Conservation (phyloP, 306 rosid species). For the Oxytropis ochrocephala region DNA sequence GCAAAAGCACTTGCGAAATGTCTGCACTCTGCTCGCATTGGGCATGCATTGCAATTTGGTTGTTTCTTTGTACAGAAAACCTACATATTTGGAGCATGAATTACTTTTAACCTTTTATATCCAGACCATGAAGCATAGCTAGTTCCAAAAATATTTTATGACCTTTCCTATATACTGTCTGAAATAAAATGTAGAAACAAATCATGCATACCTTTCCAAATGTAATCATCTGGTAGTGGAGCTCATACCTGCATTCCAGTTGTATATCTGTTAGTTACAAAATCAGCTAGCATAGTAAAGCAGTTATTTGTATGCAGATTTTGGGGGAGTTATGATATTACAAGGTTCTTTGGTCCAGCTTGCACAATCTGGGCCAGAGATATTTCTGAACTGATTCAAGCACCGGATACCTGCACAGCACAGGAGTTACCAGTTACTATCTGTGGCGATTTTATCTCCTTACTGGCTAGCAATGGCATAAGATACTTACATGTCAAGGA, state of each 20-base stretch:
- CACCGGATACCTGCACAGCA: constrained; percentile 68
- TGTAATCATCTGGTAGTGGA: constrained; percentile 95
- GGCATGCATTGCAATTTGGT: constrained; percentile 98
- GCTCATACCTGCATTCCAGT: constrained; percentile 64
- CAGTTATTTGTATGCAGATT: not conserved
- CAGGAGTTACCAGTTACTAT: constrained; percentile 28
- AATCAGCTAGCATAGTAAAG: constrained; percentile 3
- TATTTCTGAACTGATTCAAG: constrained; percentile 88
- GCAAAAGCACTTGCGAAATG: constrained; percentile 99
- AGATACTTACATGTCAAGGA: constrained; percentile 69
- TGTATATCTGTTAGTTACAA: constrained; percentile 29
- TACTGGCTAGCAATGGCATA: not conserved
- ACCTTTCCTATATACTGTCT: not conserved
- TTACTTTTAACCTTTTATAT: constrained; percentile 3
- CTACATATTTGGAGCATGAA: constrained; percentile 42
- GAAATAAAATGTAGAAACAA: not conserved
- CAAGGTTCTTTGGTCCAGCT: constrained; percentile 88
- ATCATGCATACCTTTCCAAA: constrained; percentile 73
- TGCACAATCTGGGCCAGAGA: constrained; percentile 98
- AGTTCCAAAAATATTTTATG: constrained; percentile 3
- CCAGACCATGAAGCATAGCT: constrained; percentile 1
- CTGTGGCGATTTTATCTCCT: not conserved
- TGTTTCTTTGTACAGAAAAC: constrained; percentile 89
- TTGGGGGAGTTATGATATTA: constrained; percentile 31
- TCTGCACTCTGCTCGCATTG: constrained; percentile 97